Percentiles rank a stretch among this genome's conserved stretches.
Conservation (phyloP, 176 grass and related monocot species). For the Aechmea fasciata region DNA sequence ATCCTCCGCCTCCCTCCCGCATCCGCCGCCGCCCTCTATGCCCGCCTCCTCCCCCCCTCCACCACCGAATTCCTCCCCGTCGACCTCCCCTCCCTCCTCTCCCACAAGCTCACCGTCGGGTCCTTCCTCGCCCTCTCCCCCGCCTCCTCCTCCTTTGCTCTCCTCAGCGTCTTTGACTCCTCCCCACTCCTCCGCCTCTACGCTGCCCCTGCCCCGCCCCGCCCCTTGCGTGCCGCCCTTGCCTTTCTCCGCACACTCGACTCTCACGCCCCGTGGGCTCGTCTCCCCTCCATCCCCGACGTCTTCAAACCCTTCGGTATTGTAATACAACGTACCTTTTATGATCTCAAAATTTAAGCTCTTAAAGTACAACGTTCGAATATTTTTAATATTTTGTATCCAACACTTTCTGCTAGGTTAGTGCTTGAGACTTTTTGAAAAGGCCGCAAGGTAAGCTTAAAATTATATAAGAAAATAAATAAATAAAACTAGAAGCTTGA, state of each 20-base stretch:
- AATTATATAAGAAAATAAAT: too few species aligned
- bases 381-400: too few species aligned
- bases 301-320: conserved; percentile 59
- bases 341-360: too few species aligned
- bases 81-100: conserved; percentile 51
- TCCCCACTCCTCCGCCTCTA: conserved; percentile 36
- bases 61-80: conserved; percentile 54
- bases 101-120: conserved; percentile 55
- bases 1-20: conserved; percentile 31
- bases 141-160: conserved; percentile 30
- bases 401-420: too few species aligned
- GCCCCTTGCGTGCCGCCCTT: conserved; percentile 26
- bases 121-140: conserved; percentile 42
- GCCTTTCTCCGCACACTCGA: conserved; percentile 41
- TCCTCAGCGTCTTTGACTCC: conserved; percentile 63
- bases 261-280: conserved; percentile 39
- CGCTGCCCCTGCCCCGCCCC: conserved; percentile 27
- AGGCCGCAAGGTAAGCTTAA: too few species aligned
- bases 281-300: conserved; percentile 52
- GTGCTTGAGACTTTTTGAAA: too few species aligned
- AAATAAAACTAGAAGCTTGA: too few species aligned
- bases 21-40: conserved; percentile 31
- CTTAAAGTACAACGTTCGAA: too few species aligned
- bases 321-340: too few species aligned
- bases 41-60: conserved; percentile 21